Conservation (phyloP, 2,329 filamentous ascomycete genomes). For the Aspergillus tanneri region DNA sequence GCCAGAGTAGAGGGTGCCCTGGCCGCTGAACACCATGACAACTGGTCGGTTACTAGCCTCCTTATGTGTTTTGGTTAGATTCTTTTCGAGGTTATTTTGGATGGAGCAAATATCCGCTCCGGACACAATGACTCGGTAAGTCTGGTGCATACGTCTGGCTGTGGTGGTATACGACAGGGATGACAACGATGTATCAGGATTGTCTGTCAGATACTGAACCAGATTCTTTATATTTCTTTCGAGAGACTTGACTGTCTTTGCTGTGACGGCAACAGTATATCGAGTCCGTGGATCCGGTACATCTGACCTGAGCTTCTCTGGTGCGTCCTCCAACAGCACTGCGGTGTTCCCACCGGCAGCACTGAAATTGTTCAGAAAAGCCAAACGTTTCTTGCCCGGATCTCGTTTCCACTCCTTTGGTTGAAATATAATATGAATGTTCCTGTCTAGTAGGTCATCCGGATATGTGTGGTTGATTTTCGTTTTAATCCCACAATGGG, state of each 20-base stretch:
- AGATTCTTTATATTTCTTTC: constrained; percentile 57
- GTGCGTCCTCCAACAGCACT: constrained; percentile 63
- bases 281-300: constrained; percentile 53
- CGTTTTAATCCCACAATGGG: constrained; percentile 40
- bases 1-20: constrained; percentile 38
- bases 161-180: constrained; percentile 67
- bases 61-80: constrained; percentile 4
- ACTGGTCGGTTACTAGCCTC: constrained; percentile 12
- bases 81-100: neutral
- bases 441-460: constrained; percentile 43
- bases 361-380: constrained; percentile 65
- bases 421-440: constrained; percentile 50
- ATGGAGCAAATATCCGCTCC: constrained; percentile 19
- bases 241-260: constrained; percentile 45
- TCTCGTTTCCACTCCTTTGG: constrained; percentile 38
- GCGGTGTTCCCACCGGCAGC: constrained; percentile 71
- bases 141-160: constrained; percentile 52
- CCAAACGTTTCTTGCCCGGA: constrained; percentile 37
- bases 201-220: constrained; percentile 55
- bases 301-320: constrained; percentile 31
- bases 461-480: constrained; percentile 50
- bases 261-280: constrained; percentile 60
- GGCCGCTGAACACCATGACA: constrained; percentile 38
- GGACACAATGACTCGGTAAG: constrained; percentile 27
- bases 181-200: constrained; percentile 31